Percentiles rank a stretch among this genome's conserved stretches.
Evolutionary conservation across 176 grass and related monocot species (phyloP).

Genomic region (Poa pratensis): DNA sequence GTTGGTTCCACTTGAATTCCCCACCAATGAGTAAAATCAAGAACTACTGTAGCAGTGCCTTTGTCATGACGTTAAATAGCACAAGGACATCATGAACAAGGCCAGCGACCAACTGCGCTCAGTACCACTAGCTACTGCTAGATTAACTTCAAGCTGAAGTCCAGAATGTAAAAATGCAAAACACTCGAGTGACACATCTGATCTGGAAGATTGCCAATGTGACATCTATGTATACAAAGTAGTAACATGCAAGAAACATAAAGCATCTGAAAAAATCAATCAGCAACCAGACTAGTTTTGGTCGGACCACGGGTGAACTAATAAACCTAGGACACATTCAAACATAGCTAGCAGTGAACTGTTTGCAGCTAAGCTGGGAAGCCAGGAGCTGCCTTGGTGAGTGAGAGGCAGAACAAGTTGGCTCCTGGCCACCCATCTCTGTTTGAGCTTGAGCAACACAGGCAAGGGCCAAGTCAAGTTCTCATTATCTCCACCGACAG

Average conservation of each 20-base stretch:
- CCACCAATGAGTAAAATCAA: constrained; percentile 18
- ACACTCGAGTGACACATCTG: constrained; percentile 22
- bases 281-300: neutral
- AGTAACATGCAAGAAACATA: constrained; percentile 27
- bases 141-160: constrained; percentile 33
- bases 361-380: neutral
- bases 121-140: neutral
- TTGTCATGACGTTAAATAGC: constrained; percentile 10
- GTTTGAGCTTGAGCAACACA: constrained; percentile 20
- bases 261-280: constrained; percentile 6
- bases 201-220: neutral
- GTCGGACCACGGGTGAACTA: constrained; percentile 10
- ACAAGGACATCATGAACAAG: constrained; percentile 31
- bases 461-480: neutral
- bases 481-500: constrained; percentile 41
- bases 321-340: constrained; percentile 19
- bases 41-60: constrained; percentile 28
- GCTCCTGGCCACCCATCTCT: constrained; percentile 22
- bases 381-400: neutral
- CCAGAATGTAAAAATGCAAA: neutral
- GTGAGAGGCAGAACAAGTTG: neutral
- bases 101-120: constrained; percentile 18
- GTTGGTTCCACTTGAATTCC: constrained; percentile 38
- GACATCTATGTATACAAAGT: neutral
- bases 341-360: constrained; percentile 12